Evolutionary conservation across 169 alveolate species (phyloP).

Genomic region (Cryptosporidium viatorum): DNA sequence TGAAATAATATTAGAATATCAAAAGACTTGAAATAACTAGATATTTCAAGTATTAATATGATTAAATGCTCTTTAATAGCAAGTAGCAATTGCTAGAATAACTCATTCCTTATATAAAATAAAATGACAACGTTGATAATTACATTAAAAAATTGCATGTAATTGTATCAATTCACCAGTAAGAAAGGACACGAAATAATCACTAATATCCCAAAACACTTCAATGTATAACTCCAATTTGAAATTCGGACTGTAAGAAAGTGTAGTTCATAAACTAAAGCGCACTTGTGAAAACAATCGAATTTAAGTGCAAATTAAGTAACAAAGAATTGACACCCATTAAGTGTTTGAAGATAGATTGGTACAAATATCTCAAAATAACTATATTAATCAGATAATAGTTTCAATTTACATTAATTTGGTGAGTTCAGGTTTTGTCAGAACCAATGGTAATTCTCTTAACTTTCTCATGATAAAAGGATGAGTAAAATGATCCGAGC

Average conservation of each 20-base stretch:
- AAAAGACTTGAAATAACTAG: no score
- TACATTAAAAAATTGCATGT: not conserved
- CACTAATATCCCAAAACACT: not conserved
- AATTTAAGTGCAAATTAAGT: not conserved
- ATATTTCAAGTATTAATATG: no score
- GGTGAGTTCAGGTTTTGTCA: not conserved
- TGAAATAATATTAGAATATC: not conserved
- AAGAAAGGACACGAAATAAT: not conserved
- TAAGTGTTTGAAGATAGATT: not conserved
- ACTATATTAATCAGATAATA: not conserved
- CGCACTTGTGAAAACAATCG: not conserved
- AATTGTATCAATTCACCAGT: not conserved
- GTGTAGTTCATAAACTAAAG: not conserved
- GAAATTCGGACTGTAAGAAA: not conserved
- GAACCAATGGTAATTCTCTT: not conserved
- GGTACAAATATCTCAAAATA: not conserved
- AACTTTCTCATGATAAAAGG: not conserved
- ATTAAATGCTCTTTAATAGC: no score
- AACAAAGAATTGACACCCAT: constrained; percentile 8
- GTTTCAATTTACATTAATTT: not conserved
- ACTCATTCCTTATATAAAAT: not conserved
- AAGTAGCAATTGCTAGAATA: not conserved
- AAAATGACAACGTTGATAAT: no score
- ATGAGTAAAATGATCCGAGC: not conserved
- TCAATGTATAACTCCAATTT: not conserved